Conservation (phyloP, 2,329 filamentous ascomycete species). For the Colletotrichum australisinense region DNA sequence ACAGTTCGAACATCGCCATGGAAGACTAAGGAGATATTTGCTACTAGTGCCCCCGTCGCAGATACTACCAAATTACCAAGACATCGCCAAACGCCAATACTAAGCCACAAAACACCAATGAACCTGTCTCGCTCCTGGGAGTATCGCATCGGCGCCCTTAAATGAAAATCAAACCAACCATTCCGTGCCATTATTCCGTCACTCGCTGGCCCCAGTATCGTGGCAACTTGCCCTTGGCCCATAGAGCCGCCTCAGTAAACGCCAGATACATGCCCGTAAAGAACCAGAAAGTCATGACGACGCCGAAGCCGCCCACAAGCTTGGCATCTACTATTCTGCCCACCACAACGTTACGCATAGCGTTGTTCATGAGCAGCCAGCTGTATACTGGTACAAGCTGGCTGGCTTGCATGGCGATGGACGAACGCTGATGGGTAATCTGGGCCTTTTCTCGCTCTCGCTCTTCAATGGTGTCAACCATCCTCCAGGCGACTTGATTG, state of each 20-base stretch:
- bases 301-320: constrained; percentile 55
- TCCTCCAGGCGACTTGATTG: constrained; percentile 74
- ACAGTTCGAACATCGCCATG: background rate
- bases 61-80: constrained; percentile 1
- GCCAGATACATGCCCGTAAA: constrained; percentile 60
- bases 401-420: constrained; percentile 37
- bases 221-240: constrained; percentile 40
- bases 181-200: background rate
- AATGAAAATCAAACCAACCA: background rate
- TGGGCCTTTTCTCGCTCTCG: constrained; percentile 48
- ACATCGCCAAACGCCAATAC: constrained; percentile 5
- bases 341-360: constrained; percentile 49
- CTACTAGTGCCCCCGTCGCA: background rate
- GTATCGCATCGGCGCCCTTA: background rate
- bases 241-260: constrained; percentile 58
- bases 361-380: constrained; percentile 57
- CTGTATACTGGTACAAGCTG: constrained; percentile 53
- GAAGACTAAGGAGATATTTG: background rate
- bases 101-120: constrained; percentile 6
- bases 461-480: constrained; percentile 65
- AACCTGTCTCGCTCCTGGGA: background rate
- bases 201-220: constrained; percentile 3
- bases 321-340: constrained; percentile 54
- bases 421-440: constrained; percentile 20
- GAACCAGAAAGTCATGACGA: constrained; percentile 62